These are phyloP conservation scores for Candida wancherniae DNA, from an alignment of 805 yeast species.

Conservation along the genomic window DNA sequence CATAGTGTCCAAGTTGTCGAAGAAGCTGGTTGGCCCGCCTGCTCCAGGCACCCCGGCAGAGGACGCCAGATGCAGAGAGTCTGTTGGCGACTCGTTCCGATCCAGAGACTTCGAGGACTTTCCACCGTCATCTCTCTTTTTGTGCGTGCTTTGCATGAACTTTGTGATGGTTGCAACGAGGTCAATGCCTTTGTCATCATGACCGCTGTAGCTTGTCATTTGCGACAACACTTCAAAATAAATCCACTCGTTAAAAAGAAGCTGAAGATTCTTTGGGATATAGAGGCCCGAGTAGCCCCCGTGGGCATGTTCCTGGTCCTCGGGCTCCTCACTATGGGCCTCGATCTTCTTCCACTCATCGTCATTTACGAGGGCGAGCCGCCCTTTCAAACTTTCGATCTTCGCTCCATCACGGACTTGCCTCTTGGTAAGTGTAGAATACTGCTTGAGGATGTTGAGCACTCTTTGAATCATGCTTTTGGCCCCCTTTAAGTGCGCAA, in stretches of 20 bases:
- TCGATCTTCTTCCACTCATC: conserved; percentile 30
- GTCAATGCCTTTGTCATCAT: conserved; percentile 42
- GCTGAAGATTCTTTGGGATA: conserved; percentile 44
- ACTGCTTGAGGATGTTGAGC: conserved; percentile 24
- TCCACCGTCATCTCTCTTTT: conserved; percentile 10
- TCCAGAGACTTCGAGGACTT: conserved; percentile 3
- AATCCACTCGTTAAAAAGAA: conserved; percentile 60
- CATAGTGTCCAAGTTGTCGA: conserved; percentile 39
- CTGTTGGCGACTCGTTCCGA: conserved; percentile 13
- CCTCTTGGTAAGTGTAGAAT: conserved; percentile 4
- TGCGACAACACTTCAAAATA: conserved; percentile 65
- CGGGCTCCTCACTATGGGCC: conserved; percentile 1
- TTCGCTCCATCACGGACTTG: neutral
- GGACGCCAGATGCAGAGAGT: conserved; percentile 23
- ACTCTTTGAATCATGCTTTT: conserved; percentile 53
- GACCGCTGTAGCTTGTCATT: conserved; percentile 49
- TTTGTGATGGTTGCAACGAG: conserved; percentile 38
- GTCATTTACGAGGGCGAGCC: conserved; percentile 28
- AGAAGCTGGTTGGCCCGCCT: no score
- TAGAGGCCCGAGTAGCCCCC: conserved; percentile 5
- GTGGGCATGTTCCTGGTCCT: neutral
- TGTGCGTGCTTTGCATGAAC: conserved; percentile 22
- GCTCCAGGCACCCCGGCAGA: no score
- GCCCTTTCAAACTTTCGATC: conserved; percentile 11
- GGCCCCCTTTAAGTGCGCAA: conserved; percentile 66